phyloP scores from a whole-genome alignment of 495 filamentous ascomycete species.

The Penicillium macrosclerotiorum region DNA sequence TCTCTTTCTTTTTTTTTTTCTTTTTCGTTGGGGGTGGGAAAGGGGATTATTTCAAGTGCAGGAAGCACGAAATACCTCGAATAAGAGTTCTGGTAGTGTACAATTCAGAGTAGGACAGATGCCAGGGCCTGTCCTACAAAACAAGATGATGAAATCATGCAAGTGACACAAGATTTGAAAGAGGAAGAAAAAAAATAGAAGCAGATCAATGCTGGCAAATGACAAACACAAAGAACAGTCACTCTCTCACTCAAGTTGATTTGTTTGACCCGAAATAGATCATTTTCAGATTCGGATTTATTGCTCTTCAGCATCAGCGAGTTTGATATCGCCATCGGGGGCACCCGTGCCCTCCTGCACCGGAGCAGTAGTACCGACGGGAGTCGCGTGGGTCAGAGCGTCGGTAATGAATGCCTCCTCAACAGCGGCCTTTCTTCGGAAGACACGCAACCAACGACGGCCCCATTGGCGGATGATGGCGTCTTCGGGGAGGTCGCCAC shows the following conservation, averaged over 20 bases:
- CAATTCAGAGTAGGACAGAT: conserved; percentile 6
- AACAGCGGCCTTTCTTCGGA: conserved; percentile 75
- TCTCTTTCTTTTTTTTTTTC: background rate
- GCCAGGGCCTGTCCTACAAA: too few species aligned
- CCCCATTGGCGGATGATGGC: conserved; percentile 78
- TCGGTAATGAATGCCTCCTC: conserved; percentile 66
- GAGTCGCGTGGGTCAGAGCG: conserved; percentile 36
- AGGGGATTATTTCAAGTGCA: conserved; percentile 1
- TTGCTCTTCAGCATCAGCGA: conserved; percentile 29
- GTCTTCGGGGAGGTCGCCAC: conserved; percentile 46
- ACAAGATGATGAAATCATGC: background rate
- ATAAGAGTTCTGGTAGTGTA: conserved; percentile 10
- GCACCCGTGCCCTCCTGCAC: conserved; percentile 9
- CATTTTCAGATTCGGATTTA: background rate
- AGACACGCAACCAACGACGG: conserved; percentile 80
- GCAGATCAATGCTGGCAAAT: background rate
- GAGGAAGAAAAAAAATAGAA: conserved; percentile 1
- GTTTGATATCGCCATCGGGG: conserved; percentile 31
- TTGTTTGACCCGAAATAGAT: background rate
- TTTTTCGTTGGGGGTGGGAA: too few species aligned
- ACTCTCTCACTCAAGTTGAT: background rate
- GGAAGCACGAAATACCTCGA: conserved; percentile 2
- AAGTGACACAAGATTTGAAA: conserved; percentile 6
- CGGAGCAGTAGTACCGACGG: conserved; percentile 37
- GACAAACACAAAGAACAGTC: conserved; percentile 1